Base-by-base conservation (phyloP, 1,139 yeast genomes). In the Saccharomycopsis hybrid region DNA sequence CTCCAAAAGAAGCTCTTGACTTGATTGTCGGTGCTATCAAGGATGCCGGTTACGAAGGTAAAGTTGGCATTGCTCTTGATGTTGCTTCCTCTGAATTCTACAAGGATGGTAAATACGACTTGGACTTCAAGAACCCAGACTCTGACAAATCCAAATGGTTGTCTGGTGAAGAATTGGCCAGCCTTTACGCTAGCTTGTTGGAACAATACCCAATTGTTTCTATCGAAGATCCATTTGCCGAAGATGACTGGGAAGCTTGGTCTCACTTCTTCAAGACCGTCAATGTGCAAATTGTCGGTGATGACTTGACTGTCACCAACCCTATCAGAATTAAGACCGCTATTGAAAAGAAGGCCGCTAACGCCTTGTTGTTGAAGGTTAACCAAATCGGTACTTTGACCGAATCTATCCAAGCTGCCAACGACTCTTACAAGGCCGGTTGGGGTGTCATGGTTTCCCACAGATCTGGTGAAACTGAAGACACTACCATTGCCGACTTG, bases 231-330 rank as follows among this genome's bases (percentile, higher is more conserved):
- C 94, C 94, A 65, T 85, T 85, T 66, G 92, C 85, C 59, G 94
- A 85, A 77, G 89, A 83, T 67, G 94, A 85, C 76, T 85, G 94
- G 94, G 88, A 77, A 54, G 81, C 92, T 59, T 85, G 94, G 94
- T 69, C 73, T 57, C 79, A 76, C 69, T 82, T 84, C 73, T 81
- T 68, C 77, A 42, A 46, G 41, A 72, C 71, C 65, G 78, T 77
- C 59, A 76, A 73, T 57, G 68, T 80, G 65, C 94, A 84, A 73
- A 74, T 85, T 64, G 90, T 85, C 60, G 92, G 81, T 69, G 94
- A 85, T 67, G 94, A 85, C 71, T 78, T 85, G 73, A 85, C 92
- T 57, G 92, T 85, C 59, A 85, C 94, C 66, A 85, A 85, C 83
- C 88, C 89, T 66, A 59, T 71, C 60, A 82, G 88, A 73, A 84